Evolutionary conservation across 257 asterid genomes (phyloP).

Genomic region (Oldenlandia corymbosa): DNA sequence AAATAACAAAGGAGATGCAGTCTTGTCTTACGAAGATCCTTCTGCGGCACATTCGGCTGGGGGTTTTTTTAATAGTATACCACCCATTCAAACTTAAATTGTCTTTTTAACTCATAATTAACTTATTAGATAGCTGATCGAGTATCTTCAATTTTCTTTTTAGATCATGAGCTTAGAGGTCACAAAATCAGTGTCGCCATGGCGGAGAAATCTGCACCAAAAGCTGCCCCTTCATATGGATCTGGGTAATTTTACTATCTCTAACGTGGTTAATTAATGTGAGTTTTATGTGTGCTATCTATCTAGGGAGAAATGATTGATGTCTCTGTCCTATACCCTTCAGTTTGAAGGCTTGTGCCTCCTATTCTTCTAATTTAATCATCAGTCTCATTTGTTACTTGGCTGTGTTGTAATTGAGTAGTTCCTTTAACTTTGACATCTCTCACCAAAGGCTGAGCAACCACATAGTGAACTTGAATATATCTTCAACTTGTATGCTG

Average conservation of each 20-base stretch:
- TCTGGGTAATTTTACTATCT: constrained; percentile 50
- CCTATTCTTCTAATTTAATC: neutral
- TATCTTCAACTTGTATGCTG: too few species aligned
- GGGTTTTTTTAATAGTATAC: constrained; percentile 86
- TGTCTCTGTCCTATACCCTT: neutral
- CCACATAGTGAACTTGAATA: too few species aligned
- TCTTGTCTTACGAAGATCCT: constrained; percentile 95
- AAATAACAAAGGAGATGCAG: constrained; percentile 95
- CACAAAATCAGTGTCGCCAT: constrained; percentile 70
- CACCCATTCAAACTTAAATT: constrained; percentile 8
- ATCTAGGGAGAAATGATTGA: neutral
- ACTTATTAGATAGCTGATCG: neutral
- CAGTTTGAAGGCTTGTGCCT: neutral
- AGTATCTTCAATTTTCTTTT: neutral
- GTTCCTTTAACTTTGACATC: neutral
- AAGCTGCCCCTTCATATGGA: constrained; percentile 61
- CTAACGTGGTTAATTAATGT: neutral
- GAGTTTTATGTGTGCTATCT: neutral
- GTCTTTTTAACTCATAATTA: constrained; percentile 5
- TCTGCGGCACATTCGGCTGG: constrained; percentile 99
- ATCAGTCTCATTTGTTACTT: too few species aligned
- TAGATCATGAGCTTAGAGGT: constrained; percentile 85
- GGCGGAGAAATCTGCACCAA: constrained; percentile 99
- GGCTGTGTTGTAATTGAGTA: too few species aligned
- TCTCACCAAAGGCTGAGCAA: too few species aligned